These are phyloP conservation scores for Haplosporangium sp. DNA, from an alignment of 371 early-diverging fungal genomes.

Conservation along the genomic window DNA sequence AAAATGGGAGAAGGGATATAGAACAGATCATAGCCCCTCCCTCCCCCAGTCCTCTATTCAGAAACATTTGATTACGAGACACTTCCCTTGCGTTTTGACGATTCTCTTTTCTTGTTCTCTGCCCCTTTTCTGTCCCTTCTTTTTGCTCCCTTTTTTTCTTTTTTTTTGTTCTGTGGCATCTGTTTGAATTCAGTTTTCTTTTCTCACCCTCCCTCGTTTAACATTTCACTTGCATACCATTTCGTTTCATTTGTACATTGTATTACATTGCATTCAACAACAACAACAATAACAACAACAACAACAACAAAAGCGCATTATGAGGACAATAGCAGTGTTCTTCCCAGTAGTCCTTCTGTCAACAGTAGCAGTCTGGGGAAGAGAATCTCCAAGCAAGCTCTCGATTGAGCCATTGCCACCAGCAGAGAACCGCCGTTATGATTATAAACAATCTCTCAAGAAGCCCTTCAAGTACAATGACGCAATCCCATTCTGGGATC, in stretches of 20 bases:
- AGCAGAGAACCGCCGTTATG: conserved; percentile 28
- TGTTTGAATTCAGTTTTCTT: not conserved
- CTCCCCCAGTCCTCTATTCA: too few relatives aligned
- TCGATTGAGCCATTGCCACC: conserved; percentile 7
- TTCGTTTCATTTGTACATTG: not conserved
- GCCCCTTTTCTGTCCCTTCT: conserved; percentile 5
- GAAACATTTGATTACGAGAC: not conserved
- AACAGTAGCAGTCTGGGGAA: conserved; percentile 35
- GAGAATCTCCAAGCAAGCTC: not conserved
- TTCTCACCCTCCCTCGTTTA: not conserved
- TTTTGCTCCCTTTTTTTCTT: conserved; percentile 1
- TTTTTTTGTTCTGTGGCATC: not conserved
- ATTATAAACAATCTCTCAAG: conserved; percentile 50
- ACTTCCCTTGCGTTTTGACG: not conserved
- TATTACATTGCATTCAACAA: not conserved
- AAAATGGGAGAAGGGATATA: too few relatives aligned
- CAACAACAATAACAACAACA: too few relatives aligned
- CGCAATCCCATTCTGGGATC: conserved; percentile 39
- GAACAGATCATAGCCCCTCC: too few relatives aligned
- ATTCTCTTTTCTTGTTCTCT: not conserved
- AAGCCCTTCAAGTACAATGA: conserved; percentile 49
- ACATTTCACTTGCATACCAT: not conserved
- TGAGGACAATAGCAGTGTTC: conserved; percentile 25
- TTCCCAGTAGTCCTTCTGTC: conserved; percentile 26
- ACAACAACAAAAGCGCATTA: not conserved